Evolutionary conservation across 1,284 basidiomycete genomes (phyloP), one percentile per base, ranked within the genome.

Genomic region (Fereydounia khargensis): DNA sequence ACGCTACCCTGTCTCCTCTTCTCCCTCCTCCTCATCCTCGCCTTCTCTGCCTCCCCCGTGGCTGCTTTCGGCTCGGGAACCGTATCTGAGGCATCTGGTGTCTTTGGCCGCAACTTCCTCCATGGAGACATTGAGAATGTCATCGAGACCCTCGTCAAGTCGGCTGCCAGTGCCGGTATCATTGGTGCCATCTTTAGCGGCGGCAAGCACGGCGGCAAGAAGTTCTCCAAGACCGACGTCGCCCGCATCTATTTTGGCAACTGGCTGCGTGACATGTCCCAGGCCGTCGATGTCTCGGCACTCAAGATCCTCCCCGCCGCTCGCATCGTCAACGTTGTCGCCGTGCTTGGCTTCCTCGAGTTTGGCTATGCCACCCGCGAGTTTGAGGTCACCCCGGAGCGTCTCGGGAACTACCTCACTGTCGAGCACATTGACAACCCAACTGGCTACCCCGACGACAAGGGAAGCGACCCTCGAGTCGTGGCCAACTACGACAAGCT

Each of bases 361-460:
- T 2, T 82, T 82, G 67, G 81, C 82, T 40, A 53, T 43, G 43
- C 47, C 30, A 56, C 57, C 13, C 35, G 81, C 39, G 88, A 91
- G 77, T 94, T 94, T 61, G 89, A 94, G 77, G 88, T 94, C 34
- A 95, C 90, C 0, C 78, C 80, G 23, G 89, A 92, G 51, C 82
- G 90, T 19, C 82, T 94, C 4, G 89, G 87, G 2, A 84, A 84
- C 32, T 94, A 95, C 77, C 84, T 91, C 21, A 88, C 88, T 1
- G 81, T 82, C 0, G 89, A 91, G 76, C 90, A 94, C 76, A 91
- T 92, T 45, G 71, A 76, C 49, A 63, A 70, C 44, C 63, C 64
- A 6, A 67, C 64, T 40, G 61, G 65, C 24, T 66, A 72, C 42
- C 46, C 88, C 87, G 85, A 85, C n/a, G 85, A 86, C 10, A 85